These are phyloP conservation scores for Volvariella volvacea DNA, from an alignment of 1,284 basidiomycete species.

Conservation along the genomic window DNA sequence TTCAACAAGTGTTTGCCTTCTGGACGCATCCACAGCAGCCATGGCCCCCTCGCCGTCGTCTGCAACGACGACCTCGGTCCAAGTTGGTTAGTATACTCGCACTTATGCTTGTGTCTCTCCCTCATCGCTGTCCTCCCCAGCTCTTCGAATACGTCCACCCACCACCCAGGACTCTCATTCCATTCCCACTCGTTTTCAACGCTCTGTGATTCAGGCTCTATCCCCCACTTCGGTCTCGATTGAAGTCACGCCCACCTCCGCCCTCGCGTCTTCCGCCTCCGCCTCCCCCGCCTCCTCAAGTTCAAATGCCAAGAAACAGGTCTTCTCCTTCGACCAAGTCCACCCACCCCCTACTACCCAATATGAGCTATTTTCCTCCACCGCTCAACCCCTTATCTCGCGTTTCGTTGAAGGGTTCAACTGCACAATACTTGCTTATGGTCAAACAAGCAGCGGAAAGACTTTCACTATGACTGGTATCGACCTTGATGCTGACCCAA, in stretches of 20 bases:
- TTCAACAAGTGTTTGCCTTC: not conserved
- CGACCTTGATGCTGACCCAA: conserved; percentile 77
- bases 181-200: conserved; percentile 92
- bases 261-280: conserved; percentile 34
- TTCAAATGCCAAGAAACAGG: conserved; percentile 68
- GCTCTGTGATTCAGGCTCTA: conserved; percentile 76
- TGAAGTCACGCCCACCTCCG: conserved; percentile 52
- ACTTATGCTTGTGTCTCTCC: not conserved
- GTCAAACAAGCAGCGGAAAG: conserved; percentile 96
- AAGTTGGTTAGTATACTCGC: conserved; percentile 63
- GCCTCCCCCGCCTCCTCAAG: conserved; percentile 47
- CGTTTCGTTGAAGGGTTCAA: conserved; percentile 96
- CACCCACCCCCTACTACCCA: conserved; percentile 81
- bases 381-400: conserved; percentile 80
- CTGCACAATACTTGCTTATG: conserved; percentile 96
- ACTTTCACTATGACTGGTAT: conserved; percentile 96
- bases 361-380: conserved; percentile 76
- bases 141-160: conserved; percentile 88
- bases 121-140: conserved; percentile 33
- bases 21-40: conserved; percentile 20
- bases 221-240: conserved; percentile 68
- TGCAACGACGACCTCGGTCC: conserved; percentile 72
- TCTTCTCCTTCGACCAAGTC: conserved; percentile 93
- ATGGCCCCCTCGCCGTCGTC: conserved; percentile 68
- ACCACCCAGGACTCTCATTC: conserved; percentile 75